These are phyloP conservation scores for Crithidia fasciculata DNA, from an alignment of 208 protist genomes.

Conservation along the genomic window DNA sequence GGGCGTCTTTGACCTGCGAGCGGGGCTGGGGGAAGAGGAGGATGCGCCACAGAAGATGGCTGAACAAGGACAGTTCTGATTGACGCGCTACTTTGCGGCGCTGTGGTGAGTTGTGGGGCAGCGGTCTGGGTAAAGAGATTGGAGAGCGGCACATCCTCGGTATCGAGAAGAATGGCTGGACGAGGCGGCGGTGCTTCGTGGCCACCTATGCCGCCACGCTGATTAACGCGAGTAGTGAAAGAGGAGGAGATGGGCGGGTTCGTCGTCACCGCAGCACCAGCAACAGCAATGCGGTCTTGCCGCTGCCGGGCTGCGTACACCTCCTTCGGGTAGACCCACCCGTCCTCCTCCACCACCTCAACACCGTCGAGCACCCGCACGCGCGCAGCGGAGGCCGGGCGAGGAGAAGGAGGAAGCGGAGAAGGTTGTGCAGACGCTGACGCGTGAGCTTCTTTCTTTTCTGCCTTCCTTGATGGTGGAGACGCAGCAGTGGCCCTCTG, in stretches of 20 bases:
- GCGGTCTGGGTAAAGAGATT: background rate
- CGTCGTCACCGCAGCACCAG: too few species aligned
- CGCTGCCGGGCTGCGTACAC: conserved; percentile 29
- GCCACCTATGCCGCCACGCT: too few species aligned
- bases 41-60: background rate
- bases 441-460: background rate
- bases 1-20: background rate
- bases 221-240: too few species aligned
- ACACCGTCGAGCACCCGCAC: conserved; percentile 22
- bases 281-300: too few species aligned
- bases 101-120: background rate
- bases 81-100: too few species aligned
- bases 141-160: background rate
- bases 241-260: too few species aligned
- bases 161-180: background rate
- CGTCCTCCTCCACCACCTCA: conserved; percentile 59
- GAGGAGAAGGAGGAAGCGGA: background rate
- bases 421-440: background rate
- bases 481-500: conserved; percentile 1
- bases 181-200: conserved; percentile 15
- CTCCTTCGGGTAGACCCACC: conserved; percentile 65
- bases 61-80: too few species aligned
- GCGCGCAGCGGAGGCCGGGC: background rate
- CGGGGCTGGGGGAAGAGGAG: background rate
- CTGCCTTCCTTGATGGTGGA: background rate